These are phyloP conservation scores for Kalanchoe fedtschenkoi DNA, from an alignment of 164 flowering plant genomes.

Conservation along the genomic window DNA sequence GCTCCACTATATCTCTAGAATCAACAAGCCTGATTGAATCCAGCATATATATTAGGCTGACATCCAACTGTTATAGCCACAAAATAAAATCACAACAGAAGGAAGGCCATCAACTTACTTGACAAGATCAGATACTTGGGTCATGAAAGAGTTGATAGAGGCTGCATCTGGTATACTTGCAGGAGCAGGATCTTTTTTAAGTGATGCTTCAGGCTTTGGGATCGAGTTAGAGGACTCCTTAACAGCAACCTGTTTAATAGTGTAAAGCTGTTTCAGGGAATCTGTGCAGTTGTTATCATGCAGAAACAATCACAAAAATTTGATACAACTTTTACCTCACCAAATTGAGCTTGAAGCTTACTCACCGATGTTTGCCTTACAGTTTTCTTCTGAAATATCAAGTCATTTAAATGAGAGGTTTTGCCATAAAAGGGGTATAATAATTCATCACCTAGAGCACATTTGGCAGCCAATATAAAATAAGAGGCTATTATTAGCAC, in stretches of 20 bases:
- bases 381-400: slow-evolving; percentile 4
- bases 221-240: slow-evolving; percentile 32
- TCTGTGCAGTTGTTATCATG: neutral
- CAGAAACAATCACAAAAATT: neutral
- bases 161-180: slow-evolving; percentile 18
- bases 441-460: no score
- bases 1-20: slow-evolving; percentile 59
- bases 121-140: slow-evolving; percentile 52
- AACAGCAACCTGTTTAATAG: slow-evolving; percentile 24
- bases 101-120: slow-evolving; percentile 26
- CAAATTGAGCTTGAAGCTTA: slow-evolving; percentile 31
- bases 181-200: slow-evolving; percentile 11
- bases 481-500: no score
- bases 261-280: slow-evolving; percentile 4
- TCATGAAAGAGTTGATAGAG: slow-evolving; percentile 42
- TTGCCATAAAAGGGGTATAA: slow-evolving; percentile 8
- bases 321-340: slow-evolving; percentile 21
- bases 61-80: neutral
- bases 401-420: neutral
- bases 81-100: neutral
- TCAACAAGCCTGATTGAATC: slow-evolving; percentile 50
- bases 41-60: neutral
- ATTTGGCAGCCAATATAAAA: no score
- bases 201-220: slow-evolving; percentile 12
- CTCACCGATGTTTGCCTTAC: slow-evolving; percentile 16